These are phyloP conservation scores for Dacryopinax primogenitus DNA, from an alignment of 768 basidiomycete species.

Conservation along the genomic window DNA sequence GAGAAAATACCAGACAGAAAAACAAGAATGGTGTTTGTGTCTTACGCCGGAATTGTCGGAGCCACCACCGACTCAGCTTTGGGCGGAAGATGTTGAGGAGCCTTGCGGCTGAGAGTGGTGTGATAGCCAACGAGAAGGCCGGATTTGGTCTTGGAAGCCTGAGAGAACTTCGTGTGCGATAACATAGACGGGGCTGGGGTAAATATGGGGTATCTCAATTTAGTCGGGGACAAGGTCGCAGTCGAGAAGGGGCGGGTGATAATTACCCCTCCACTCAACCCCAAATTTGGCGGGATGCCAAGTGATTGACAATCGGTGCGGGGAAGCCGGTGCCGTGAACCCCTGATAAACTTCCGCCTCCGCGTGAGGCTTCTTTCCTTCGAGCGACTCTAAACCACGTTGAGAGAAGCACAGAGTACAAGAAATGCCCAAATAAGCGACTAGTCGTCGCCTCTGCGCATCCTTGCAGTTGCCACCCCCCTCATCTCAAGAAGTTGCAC, in stretches of 20 bases:
- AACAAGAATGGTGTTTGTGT: background rate
- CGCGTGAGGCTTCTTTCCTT: background rate
- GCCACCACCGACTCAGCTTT: background rate
- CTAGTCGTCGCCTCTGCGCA: background rate
- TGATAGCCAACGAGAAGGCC: background rate
- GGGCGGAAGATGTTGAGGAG: background rate
- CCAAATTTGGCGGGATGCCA: background rate
- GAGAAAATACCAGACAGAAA: background rate
- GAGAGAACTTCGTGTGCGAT: background rate
- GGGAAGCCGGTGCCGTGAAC: background rate
- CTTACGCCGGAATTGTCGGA: background rate
- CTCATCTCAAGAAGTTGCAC: too few relatives aligned
- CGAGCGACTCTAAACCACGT: background rate
- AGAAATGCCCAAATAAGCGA: background rate
- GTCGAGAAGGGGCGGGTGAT: background rate
- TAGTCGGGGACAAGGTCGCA: background rate
- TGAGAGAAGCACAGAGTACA: background rate
- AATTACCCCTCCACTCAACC: background rate
- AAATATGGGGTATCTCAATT: background rate
- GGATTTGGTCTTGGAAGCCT: background rate
- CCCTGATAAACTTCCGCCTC: background rate
- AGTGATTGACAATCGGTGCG: background rate
- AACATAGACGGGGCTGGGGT: background rate
- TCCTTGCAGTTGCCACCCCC: background rate
- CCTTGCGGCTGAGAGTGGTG: background rate